Evolutionary conservation across 2,329 filamentous ascomycete genomes (phyloP).

Genomic region (Albifimbria verrucaria): DNA sequence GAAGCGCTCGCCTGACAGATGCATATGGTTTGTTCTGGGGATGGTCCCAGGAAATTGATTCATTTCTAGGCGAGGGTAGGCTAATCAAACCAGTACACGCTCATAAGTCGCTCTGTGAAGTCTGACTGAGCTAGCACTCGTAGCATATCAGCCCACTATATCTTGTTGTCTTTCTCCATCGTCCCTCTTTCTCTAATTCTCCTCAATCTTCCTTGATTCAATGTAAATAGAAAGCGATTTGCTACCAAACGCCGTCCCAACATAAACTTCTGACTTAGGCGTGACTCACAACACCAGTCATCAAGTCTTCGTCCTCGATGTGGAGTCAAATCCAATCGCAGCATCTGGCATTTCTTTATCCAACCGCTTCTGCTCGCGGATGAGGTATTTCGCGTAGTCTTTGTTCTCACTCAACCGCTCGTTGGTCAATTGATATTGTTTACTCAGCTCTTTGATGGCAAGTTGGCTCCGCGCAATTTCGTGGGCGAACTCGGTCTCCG

Average conservation of each 20-base stretch:
- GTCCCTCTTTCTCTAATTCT: too few species aligned
- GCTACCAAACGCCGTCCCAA: background rate
- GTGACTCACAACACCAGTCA: conserved; percentile 41
- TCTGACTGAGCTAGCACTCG: too few species aligned
- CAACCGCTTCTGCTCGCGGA: conserved; percentile 41
- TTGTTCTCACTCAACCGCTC: conserved; percentile 52
- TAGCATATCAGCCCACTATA: too few species aligned
- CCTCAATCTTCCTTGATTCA: too few species aligned
- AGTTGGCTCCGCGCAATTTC: conserved; percentile 39
- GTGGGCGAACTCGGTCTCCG: conserved; percentile 49
- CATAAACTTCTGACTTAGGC: background rate
- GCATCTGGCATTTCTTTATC: conserved; percentile 40
- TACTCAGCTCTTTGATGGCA: conserved; percentile 42
- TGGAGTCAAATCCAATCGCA: conserved; percentile 41
- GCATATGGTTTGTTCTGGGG: too few species aligned
- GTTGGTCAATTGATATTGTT: conserved; percentile 49
- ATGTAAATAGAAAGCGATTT: background rate
- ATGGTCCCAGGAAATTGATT: too few species aligned
- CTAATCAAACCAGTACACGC: too few species aligned
- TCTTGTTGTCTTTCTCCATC: too few species aligned
- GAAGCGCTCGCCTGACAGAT: too few species aligned
- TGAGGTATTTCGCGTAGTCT: conserved; percentile 50
- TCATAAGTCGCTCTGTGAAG: too few species aligned
- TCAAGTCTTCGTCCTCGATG: conserved; percentile 60
- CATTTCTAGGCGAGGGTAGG: too few species aligned